A percentile compares a stretch with the other conserved stretches of the same genome.
Conservation (phyloP, 192 early-diverging fungal genomes). For the Podochytrium sp. region DNA sequence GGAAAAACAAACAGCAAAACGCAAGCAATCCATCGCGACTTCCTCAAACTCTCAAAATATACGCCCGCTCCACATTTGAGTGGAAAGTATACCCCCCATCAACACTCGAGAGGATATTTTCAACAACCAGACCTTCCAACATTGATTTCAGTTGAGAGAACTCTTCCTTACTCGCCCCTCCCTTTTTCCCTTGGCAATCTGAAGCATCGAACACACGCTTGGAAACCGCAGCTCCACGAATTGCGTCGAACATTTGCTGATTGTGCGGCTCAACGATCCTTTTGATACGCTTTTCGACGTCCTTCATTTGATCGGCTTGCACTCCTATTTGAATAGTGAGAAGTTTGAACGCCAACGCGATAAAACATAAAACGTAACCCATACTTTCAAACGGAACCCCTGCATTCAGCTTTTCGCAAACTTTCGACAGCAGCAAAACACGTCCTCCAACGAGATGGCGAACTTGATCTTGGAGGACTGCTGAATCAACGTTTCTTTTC, state of each 20-base stretch:
- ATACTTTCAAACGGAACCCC: constrained; percentile 14
- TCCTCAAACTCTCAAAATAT: background rate
- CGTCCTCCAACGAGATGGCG: background rate
- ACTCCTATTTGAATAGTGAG: background rate
- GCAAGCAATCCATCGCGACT: too few relatives aligned
- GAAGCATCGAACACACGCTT: background rate
- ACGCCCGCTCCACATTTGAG: background rate
- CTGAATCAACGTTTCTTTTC: background rate
- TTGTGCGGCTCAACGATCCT: background rate
- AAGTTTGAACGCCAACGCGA: background rate
- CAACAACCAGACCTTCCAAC: background rate
- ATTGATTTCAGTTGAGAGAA: background rate
- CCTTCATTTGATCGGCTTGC: background rate
- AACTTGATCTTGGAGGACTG: constrained; percentile 10
- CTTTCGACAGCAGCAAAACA: constrained; percentile 1
- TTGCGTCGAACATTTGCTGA: background rate
- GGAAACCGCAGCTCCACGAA: background rate
- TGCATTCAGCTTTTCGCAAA: background rate
- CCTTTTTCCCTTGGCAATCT: background rate
- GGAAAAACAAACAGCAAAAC: too few relatives aligned
- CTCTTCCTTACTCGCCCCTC: background rate
- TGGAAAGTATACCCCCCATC: constrained; percentile 13
- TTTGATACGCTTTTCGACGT: background rate
- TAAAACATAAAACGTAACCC: background rate
- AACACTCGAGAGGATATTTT: constrained; percentile 16